Base-by-base conservation (phyloP, 2,329 filamentous ascomycete species). In the Alternaria sp. region DNA sequence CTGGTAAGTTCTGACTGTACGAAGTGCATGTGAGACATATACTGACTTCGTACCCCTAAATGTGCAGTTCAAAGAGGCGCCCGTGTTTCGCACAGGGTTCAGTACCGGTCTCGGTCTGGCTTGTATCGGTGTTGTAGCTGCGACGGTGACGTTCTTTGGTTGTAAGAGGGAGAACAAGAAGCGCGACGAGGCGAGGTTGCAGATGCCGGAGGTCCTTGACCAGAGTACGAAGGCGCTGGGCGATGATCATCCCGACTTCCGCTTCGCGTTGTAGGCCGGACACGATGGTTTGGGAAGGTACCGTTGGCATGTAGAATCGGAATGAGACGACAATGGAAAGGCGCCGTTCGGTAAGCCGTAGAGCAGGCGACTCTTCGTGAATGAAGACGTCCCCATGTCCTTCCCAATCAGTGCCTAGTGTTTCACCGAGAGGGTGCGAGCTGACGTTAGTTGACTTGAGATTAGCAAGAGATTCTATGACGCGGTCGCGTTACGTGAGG, bases 231-330 rank as follows among this genome's bases (percentile, higher is more conserved):
- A 75, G 21, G 79, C 82, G 49, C 68, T 87, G n/a, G 86, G 86
- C 0, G 84, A 85, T 61, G 74, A 79, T 36, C 85, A 88, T 71
- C 86, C 86, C 1, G 81, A 83, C 21, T 88, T 86, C 69, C 80
- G 83, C 21, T 88, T 70, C 40, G 65, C 57, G n/a, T 63, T 72
- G 54, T 72, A 67, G 9, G 10, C 15, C 8, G 44, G n/a, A 17
- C 11, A 21, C n/a, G 44, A 21, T 46, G 17, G 1, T 21, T 1
- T 40, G 32, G 32, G 13, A 0, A 9, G 32, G 32, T 0, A 36
- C 32, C 32, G 32, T 36, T 36, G 32, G 32, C 32, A 36, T 36
- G 32, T 36, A 36, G 32, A 9, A 9, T 36, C 32, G 32, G 32
- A 0, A 36, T 9, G 32, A 36, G 32, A 36, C 32, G 32, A 36